Base-by-base conservation (phyloP, 1,139 yeast species). In the Pichia cactophila region DNA sequence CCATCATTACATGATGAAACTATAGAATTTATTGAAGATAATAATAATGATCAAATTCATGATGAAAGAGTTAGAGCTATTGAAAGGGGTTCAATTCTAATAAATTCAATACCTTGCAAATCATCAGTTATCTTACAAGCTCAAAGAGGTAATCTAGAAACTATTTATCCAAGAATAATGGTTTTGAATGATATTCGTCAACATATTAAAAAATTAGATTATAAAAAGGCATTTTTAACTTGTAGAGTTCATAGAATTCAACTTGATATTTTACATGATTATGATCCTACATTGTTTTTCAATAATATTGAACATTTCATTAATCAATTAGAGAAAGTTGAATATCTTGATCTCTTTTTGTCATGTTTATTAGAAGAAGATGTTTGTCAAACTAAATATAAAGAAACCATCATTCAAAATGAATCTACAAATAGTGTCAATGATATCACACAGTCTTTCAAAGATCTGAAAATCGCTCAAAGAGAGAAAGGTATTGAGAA, bases 181-280 rank as follows among this genome's bases (percentile, higher is more conserved):
- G 95, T 92, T 14, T 71, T 94, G 45, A 76, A 88, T 12, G 95
- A 85, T 20, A 94, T 94, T 17, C 76, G 98, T 58, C 72, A 77
- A 45, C 75, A 76, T 58, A 87, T 94, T 54, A 72, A 74, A 38
- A 68, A 70, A 0, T 71, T 69, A 53, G 70, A 80, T 40, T 94
- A 85, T 61, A 72, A 69, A 48, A 73, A 74, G 26, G 98, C 98
- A 0, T 90, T 92, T 61, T 61, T 77, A 44, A 78, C 83, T 12
- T 92, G 97, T 69, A 81, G 97, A 58, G 81, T 89, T 2, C 97
- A 94, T 65, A 79, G 98, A 66, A 86, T 94, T 53, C 94, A 90
- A 60, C 71, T 92, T 66, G 97, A 94, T 66, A 78, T 94, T 39
- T 69, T 94, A 49, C 87, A 89, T 67, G 99, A 94, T 64, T 87